Evolutionary conservation across 352 stramenopile species (phyloP).

Genomic region (Blastocystis sp.): DNA sequence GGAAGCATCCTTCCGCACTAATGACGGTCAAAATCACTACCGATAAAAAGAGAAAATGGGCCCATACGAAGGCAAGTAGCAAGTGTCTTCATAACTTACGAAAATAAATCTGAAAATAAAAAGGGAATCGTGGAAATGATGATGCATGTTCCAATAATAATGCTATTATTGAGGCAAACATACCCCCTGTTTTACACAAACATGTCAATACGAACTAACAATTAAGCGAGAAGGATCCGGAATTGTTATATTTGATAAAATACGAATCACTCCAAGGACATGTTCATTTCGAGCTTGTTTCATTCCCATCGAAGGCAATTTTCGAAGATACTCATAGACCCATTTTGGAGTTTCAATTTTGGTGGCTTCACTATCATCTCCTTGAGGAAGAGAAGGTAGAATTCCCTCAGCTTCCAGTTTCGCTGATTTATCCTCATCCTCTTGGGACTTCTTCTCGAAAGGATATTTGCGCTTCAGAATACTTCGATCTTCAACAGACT

Average conservation of each 20-base stretch:
- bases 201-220: slow-evolving; percentile 5
- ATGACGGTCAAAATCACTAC: slow-evolving; percentile 40
- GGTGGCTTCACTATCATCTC: background rate
- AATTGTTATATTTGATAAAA: slow-evolving; percentile 5
- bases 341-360: background rate
- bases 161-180: background rate
- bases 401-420: background rate
- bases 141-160: background rate
- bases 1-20: background rate
- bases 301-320: slow-evolving; percentile 21
- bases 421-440: background rate
- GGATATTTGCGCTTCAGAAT: slow-evolving; percentile 42
- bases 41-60: background rate
- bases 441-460: slow-evolving; percentile 20
- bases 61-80: background rate
- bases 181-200: no score
- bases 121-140: background rate
- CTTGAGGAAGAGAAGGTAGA: background rate
- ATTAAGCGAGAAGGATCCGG: background rate
- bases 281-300: background rate
- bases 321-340: slow-evolving; percentile 9
- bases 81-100: slow-evolving; percentile 39
- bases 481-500: slow-evolving; percentile 2
- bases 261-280: slow-evolving; percentile 1
- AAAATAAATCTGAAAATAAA: background rate